Evolutionary conservation across 345 rosid species (phyloP).

Genomic region (Dovyalis caffra): DNA sequence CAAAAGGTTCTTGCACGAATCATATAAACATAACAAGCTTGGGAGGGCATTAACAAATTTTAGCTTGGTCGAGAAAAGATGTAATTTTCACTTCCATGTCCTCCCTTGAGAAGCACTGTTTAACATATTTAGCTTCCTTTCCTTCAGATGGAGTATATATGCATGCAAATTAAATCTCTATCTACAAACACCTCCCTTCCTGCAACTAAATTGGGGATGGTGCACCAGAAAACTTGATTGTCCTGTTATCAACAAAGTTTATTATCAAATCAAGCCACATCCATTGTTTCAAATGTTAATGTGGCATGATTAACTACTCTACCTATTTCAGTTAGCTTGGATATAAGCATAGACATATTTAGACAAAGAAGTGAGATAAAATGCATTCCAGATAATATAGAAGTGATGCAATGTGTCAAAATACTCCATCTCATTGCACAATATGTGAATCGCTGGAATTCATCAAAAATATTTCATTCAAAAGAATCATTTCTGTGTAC

Average conservation of each 20-base stretch:
- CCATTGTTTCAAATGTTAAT: neutral
- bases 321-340: neutral
- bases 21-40: neutral
- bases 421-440: constrained; percentile 1
- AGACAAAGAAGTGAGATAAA: neutral
- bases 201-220: neutral
- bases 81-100: neutral
- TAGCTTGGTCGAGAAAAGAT: neutral
- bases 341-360: neutral
- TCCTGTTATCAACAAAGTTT: neutral
- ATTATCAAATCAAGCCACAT: neutral
- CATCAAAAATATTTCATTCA: neutral
- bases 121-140: neutral
- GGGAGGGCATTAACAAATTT: neutral
- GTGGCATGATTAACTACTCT: neutral
- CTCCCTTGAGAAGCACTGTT: neutral
- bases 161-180: neutral
- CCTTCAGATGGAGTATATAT: neutral
- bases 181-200: neutral
- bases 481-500: constrained; percentile 26
- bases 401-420: neutral
- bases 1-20: too few relatives aligned
- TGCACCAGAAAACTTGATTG: neutral
- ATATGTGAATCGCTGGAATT: neutral
- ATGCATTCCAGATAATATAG: neutral